Base-by-base conservation (phyloP, 192 early-diverging fungal species). In the Coemansia sp. region DNA sequence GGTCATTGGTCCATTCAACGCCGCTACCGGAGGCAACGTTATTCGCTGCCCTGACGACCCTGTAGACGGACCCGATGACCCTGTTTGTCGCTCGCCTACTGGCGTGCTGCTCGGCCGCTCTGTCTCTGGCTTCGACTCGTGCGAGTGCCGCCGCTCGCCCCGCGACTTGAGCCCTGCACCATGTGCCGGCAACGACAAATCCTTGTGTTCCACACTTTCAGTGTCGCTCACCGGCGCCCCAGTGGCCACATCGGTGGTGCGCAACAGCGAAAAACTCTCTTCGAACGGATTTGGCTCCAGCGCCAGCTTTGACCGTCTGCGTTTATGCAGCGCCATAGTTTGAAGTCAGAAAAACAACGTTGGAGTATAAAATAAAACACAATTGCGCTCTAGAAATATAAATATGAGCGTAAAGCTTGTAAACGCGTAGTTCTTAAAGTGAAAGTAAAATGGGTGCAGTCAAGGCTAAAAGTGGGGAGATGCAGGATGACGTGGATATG, bases 221-320 rank as follows among this genome's bases (percentile, higher is more conserved):
- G 6, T 8, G 31, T 35, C 31, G 31, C 31, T 35, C 7, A 7
- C 31, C 31, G 8, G 7, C 31, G 31, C 31, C 6, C 8, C 31
- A 7, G 6, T 35, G 6, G 6, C 31, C 6, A 35, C 31, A 8
- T 35, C 21, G 22, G 52, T 52, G 22, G 52, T 23, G 22, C 52
- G 52, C 21, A 27, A 10, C 25, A 54, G 14, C 21, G 52, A 54
- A 54, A 54, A 54, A 59, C 87, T 91, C 67, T 89, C 84, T 62
- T 94, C 93, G 65, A 95, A 95, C 39, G 91, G 92, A 83, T 95
- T 95, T 38, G 90, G 90, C 61, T 95, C 93, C 55, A 86, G 79
- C 59, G 91, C 86, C 23, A 94, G 84, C 62, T 94, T 94, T 39
- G 73, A 71, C 39, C 64, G 64, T 41, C 64, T 59, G 39, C 67